Evolutionary conservation across 2,329 filamentous ascomycete species (phyloP).

Genomic region (Aspergillus pseudotamarii): DNA sequence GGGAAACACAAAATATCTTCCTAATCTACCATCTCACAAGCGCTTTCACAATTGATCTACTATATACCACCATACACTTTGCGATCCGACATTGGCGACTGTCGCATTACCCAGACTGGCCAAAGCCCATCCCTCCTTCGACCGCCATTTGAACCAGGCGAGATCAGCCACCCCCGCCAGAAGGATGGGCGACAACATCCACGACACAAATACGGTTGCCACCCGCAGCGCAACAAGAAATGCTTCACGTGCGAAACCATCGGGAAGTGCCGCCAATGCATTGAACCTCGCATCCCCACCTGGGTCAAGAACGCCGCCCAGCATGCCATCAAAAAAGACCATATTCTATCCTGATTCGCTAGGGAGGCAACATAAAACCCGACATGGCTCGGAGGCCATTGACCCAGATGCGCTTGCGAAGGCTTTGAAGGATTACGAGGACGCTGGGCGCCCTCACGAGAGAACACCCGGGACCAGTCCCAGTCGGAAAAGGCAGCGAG

Average conservation of each 20-base stretch:
- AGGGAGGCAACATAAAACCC: conserved; percentile 28
- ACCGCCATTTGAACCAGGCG: conserved; percentile 18
- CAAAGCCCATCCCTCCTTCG: conserved; percentile 16
- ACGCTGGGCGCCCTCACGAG: conserved; percentile 60
- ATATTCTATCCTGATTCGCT: conserved; percentile 37
- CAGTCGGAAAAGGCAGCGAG: conserved; percentile 68
- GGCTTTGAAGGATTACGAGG: conserved; percentile 64
- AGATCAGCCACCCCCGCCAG: conserved; percentile 9
- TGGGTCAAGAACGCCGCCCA: conserved; percentile 63
- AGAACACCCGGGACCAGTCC: conserved; percentile 67
- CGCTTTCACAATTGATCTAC: conserved; percentile 1
- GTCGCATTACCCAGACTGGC: conserved; percentile 24
- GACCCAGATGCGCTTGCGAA: conserved; percentile 63
- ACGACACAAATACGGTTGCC: conserved; percentile 20
- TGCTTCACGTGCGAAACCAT: conserved; percentile 25
- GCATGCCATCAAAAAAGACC: conserved; percentile 52
- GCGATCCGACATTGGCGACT: conserved; percentile 19
- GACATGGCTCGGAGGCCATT: conserved; percentile 53
- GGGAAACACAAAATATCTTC: conserved; percentile 4
- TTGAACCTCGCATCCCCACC: conserved; percentile 53
- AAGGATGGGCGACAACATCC: conserved; percentile 28
- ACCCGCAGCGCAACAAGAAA: conserved; percentile 23
- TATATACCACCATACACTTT: conserved; percentile 14
- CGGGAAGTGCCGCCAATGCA: conserved; percentile 25
- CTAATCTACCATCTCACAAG: background rate